Evolutionary conservation across 2,329 filamentous ascomycete species (phyloP), one percentile per base, ranked within the genome.

Genomic region (Epichloe festucae): DNA sequence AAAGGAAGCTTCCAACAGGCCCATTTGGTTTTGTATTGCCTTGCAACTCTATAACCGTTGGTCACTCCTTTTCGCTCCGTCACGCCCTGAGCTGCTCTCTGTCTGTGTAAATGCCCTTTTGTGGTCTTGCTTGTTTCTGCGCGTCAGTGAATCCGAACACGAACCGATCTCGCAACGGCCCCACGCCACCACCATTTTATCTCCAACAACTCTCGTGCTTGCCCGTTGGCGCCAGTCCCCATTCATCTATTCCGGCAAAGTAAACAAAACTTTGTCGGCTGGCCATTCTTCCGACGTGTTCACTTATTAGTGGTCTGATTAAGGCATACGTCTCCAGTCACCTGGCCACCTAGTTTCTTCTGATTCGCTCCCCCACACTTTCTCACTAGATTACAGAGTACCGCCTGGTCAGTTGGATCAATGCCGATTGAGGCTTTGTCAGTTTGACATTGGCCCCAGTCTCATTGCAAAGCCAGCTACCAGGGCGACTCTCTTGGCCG

Each of bases 281-380:
- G 34, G 51, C 54, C 34, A 43, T 51, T 21, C 46, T 44, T 52
- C 52, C 57, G 53, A 52, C 49, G 36, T 53, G 53, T 19, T 45
- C 34, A 45, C 44, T 8, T 31, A 53, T 14, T 34, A 53, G 54
- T 60, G 57, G 61, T 58, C 55, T 57, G 56, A 62, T 62, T 48
- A 52, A 52, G 51, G 48, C 46, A 44, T 34, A 39, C 23, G 27
- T 31, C 23, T 31, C 10, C 41, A 14, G n/a, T n/a, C 41, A 46
- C 47, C 49, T 38, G 49, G 21, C 42, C 52, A 42, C 35, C 41
- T 52, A 15, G 12, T 42, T 40, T 17, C 23, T 49, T 40, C 45
- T 46, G 46, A 48, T 48, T 53, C 54, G 46, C 39, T 46, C 19
- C 48, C 41, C 41, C 53, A 44, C 49, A 34, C 31, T 21, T 34